Evolutionary conservation across 2,329 filamentous ascomycete genomes (phyloP), one percentile per base, ranked within the genome.

Genomic region (Aspergillus piperis): DNA sequence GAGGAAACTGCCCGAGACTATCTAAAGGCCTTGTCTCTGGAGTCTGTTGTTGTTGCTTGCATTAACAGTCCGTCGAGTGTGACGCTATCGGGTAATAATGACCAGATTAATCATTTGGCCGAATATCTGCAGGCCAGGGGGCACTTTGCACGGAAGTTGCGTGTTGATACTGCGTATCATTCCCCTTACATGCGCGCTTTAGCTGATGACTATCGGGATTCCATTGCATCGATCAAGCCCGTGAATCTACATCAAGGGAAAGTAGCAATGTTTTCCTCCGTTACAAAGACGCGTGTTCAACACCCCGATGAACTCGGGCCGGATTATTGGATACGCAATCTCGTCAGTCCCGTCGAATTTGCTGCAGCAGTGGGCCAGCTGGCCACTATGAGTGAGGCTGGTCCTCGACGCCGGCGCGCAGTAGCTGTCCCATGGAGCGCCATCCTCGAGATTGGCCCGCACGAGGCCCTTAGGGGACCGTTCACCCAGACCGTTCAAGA

Each of bases 41-140:
- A 52, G 17, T 7, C 15, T 13, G 27, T 36, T 7, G 49, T 52
- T 5, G 49, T 52, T 5, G 49, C 49, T 15, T 32, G 25, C 49
- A 17, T 52, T 11, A 52, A 52, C n/a, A 52, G 49, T 17, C 49
- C 49, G 6, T 52, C 49, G 3, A 62, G 61, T 8, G 70, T 73
- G 68, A 59, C 84, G 0, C 76, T 84, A 0, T 84, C 83, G 0
- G 83, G 84, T 10, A 80, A 84, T 50, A 74, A 78, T 49, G 70
- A 74, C 0, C 77, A 75, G 2, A 73, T 86, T 8, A 76, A 81
- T 17, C 74, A 82, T 50, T 71, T 76, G 36, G 76, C 78, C 23
- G 71, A 75, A 25, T 66, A 78, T 2, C 81, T 86, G 63, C 79
- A 81, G 60, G 42, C 52, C 7, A 60, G 68, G 38, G 57, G 32